Evolutionary conservation across 371 early-diverging fungal genomes (phyloP).

Genomic region (Dentiscutata heterogama): DNA sequence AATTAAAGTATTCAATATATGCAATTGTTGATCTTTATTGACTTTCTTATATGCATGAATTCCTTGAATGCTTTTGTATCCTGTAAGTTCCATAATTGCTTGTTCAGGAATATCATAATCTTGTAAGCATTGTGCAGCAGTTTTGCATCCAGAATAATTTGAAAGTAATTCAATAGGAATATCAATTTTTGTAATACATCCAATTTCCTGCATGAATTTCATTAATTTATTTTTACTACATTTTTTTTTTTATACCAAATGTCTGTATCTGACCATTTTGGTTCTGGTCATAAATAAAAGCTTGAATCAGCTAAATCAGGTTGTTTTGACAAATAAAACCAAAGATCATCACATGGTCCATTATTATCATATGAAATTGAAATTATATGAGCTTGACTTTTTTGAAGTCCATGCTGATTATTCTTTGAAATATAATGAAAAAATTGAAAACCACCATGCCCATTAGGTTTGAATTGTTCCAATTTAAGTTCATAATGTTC

Average conservation of each 20-base stretch:
- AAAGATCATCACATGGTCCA: background rate
- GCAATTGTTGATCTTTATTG: no score
- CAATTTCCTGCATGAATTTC: no score
- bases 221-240: background rate
- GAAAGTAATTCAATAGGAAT: background rate
- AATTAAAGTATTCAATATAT: no score
- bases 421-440: background rate
- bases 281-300: background rate
- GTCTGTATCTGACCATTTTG: background rate
- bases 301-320: background rate
- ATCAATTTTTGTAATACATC: background rate
- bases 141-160: background rate
- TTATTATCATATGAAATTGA: background rate
- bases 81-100: background rate
- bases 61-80: background rate
- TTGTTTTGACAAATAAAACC: background rate
- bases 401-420: no score
- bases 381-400: background rate
- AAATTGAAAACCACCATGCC: background rate
- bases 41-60: background rate
- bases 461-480: background rate
- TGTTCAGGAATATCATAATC: slow-evolving; percentile 8
- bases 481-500: background rate
- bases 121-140: slow-evolving; percentile 11
- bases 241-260: background rate